These are phyloP conservation scores for Eucalyptus regnans DNA, from an alignment of 345 rosid genomes.

Conservation along the genomic window DNA sequence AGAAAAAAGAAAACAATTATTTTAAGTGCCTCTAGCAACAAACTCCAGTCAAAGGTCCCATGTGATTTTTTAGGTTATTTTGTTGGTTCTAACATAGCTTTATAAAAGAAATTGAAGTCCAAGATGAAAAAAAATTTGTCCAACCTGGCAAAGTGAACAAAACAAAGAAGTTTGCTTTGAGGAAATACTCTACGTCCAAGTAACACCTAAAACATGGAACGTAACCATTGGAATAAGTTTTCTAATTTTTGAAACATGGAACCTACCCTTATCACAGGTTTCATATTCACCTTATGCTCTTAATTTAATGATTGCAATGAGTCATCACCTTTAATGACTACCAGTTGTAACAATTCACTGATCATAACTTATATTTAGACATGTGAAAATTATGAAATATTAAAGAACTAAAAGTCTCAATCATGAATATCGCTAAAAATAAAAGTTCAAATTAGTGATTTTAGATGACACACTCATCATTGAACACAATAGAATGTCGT, in stretches of 20 bases:
- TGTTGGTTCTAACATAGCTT: neutral
- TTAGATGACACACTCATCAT: fast-evolving
- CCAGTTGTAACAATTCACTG: fast-evolving
- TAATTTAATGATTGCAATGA: too few species aligned
- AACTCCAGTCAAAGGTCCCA: fast-evolving
- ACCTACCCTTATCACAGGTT: too few species aligned
- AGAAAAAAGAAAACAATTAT: too few species aligned
- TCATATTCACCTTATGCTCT: too few species aligned
- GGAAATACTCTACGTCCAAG: neutral
- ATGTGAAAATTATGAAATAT: too few species aligned
- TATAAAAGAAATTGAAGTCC: neutral
- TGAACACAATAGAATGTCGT: fast-evolving
- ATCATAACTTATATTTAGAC: too few species aligned
- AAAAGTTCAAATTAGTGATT: fast-evolving
- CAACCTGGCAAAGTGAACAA: neutral
- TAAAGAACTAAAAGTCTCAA: too few species aligned
- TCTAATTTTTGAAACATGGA: too few species aligned
- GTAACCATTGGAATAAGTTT: too few species aligned
- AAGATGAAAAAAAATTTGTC: neutral
- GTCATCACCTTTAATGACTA: too few species aligned
- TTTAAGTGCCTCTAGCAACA: neutral
- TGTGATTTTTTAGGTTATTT: neutral
- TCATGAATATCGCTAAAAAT: too few species aligned
- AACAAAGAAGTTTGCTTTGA: neutral
- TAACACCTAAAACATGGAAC: too few species aligned